Evolutionary conservation across 495 filamentous ascomycete genomes (phyloP), one percentile per base, ranked within the genome.

Genomic region (Penicillium lagena): DNA sequence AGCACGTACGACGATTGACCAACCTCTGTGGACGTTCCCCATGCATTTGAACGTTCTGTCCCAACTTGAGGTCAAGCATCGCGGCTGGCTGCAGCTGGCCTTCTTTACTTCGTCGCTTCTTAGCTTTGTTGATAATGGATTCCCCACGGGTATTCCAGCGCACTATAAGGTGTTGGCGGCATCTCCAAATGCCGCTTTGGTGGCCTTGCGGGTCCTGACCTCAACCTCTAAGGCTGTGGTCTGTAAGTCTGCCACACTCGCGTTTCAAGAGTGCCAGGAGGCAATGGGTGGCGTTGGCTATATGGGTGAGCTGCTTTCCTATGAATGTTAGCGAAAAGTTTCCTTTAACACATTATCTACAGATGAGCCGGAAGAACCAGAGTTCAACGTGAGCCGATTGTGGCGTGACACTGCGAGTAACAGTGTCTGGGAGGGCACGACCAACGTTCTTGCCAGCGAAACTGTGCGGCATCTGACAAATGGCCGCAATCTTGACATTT

Each of bases 361-460:
- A 54, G 50, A 56, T 42, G 60, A 66, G 29, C 42, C 58, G 0
- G 60, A 66, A 4, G 64, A 66, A 37, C 55, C 58, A 12, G 75
- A 78, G 30, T 56, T 81, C 43, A 87, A 87, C 39, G 60, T 87
- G 7, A 68, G 80, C 11, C 61, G 83, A 12, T 55, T 87, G 2
- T 78, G 78, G 52, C 69, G 85, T 3, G 83, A 87, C 52, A 78
- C 76, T 7, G 71, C 75, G 11, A 80, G 83, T 5, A 67, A 80
- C 30, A 70, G 74, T 35, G 86, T 87, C 40, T 87, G 84, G 81
- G 84, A 87, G 55, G 84, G 84, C 3, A 87, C 85, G 6, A 86
- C 81, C 11, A 81, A 86, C 46, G 78, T 88, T 7, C 53, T 88
- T 29, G 74, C 73, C 11, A 71, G 70, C 14, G 84, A 88, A 44